Percentiles rank a stretch among this genome's conserved stretches.
Evolutionary conservation across 495 filamentous ascomycete genomes (phyloP).

Genomic region (Neurospora sp.): DNA sequence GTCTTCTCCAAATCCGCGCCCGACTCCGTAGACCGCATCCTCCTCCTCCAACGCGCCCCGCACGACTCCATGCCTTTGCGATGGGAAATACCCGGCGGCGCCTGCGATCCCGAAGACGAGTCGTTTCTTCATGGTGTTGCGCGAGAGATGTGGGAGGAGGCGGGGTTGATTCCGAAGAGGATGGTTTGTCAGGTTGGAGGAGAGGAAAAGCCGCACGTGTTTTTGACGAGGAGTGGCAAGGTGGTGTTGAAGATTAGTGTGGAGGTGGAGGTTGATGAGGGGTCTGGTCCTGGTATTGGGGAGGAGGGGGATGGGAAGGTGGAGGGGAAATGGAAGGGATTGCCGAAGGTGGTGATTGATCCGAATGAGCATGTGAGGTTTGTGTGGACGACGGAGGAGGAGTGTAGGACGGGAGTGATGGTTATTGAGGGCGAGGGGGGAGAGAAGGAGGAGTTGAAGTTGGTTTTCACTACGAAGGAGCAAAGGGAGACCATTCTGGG

Average conservation of each 20-base stretch:
- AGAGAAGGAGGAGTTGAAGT: constrained; percentile 11
- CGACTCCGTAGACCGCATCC: constrained; percentile 16
- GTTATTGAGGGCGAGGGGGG: neutral
- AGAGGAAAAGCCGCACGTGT: constrained; percentile 10
- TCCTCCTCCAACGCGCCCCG: constrained; percentile 43
- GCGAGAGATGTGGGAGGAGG: constrained; percentile 49
- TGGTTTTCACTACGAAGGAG: constrained; percentile 22
- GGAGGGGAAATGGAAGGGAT: neutral
- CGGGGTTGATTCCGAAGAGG: constrained; percentile 27
- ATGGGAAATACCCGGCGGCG: constrained; percentile 50
- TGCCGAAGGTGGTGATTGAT: constrained; percentile 26
- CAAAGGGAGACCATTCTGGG: constrained; percentile 18
- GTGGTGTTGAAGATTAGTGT: constrained; percentile 28
- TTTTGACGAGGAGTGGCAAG: constrained; percentile 27
- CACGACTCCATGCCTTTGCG: constrained; percentile 37
- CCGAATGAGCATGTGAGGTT: constrained; percentile 34
- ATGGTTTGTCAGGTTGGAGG: constrained; percentile 28
- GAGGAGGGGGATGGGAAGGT: neutral
- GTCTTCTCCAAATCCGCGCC: constrained; percentile 22
- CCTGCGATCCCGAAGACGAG: constrained; percentile 37
- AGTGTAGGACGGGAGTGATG: constrained; percentile 20
- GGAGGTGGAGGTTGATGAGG: constrained; percentile 25
- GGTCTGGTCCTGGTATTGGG: neutral
- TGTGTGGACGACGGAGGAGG: constrained; percentile 35
- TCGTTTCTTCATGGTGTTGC: constrained; percentile 38